Base-by-base conservation (phyloP, 2,329 filamentous ascomycete species). In the Lachnellula willkommii region DNA sequence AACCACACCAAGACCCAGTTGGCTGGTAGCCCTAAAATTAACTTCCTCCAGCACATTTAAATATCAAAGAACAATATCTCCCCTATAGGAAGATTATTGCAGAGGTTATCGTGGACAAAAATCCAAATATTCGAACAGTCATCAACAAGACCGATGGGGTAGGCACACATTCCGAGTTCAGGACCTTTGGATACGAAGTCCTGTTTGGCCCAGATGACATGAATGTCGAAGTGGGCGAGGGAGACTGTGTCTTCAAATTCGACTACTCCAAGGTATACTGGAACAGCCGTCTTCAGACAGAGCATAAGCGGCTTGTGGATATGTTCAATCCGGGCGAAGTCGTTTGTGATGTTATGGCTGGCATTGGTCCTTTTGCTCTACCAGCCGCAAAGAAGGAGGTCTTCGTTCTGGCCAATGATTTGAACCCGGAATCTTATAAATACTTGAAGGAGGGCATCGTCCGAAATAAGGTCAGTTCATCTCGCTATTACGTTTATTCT, bases 231-330 rank as follows among this genome's bases (percentile, higher is more conserved):
- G 81, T 94, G 52, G 83, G 82, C 61, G 91, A 96, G 73, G 87
- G 89, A 65, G 82, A 84, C 58, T 97, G 94, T 74, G 76, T 79
- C n/a, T 99, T 96, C 75, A 79, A 79, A 54, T 97, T 99, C 72
- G 89, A 99, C 75, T 99, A 95, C 72, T 83, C 88, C 60, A 95
- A 95, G 65, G 94, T 99, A 4, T 99, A 99, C 78, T 99, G 93
- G 93, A 99, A 99, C 74, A 91, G 85, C 67, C 85, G 93, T 63
- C 82, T 99, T 14, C 87, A 95, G 66, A 89, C 85, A 0, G 94
- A 99, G 73, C 94, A 99, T 73, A 84, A 87, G 61, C 81, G 94
- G 3, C 77, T 97, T 15, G 83, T 93, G 57, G 76, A 80, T 52
- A 74, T 86, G 53, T 96, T 97, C 76, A 75, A 83, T 54, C 84